Evolutionary conservation across 768 basidiomycete species (phyloP), one percentile per base, ranked within the genome.

Genomic region (Lactarius hengduanensis): DNA sequence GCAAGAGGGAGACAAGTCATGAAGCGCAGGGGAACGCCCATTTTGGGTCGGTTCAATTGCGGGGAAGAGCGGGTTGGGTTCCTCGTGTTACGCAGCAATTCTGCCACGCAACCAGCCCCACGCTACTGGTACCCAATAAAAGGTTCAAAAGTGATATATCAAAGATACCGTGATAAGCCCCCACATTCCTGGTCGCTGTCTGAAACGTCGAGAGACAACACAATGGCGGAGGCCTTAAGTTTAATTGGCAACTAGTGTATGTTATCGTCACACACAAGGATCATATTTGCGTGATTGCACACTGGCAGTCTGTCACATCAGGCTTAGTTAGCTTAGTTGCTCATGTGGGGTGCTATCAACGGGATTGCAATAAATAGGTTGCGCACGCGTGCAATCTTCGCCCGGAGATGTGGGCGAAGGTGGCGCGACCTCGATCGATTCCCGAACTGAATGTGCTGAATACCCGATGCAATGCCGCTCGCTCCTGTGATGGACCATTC

Each of bases 391-490:
- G 41, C 30, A 9, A 28, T 6, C 57, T 54, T 54, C n/a, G 18
- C 22, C 34, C 38, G 64, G 59, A 61, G 59, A 47, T 65, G 64
- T 36, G 59, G 34, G 54, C 54, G 15, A 47, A 45, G 55, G 41
- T 55, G 36, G 60, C 65, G n/a, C 60, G 55, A 59, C 32, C 20
- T 57, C 54, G 38, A 38, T 40, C 38, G 38, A 50, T 65, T 61
- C 28, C 32, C 47, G n/a, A 53, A 13, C 10, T 26, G 22, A 50
- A 53, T 26, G 50, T 53, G 6, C 26, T 26, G 47, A 28, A 53
- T 53, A 26, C 50, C 50, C 50, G 50, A 53, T 53, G 50, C 26
- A 4, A 53, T 53, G 50, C 50, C 50, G 26, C 11, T 26, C 26
- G 11, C 50, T 26, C n/a, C 9, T 47, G n/a, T 22, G 45, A 47